These are phyloP conservation scores for Aspergillus funiculosus DNA, from an alignment of 495 filamentous ascomycete species.

Conservation along the genomic window DNA sequence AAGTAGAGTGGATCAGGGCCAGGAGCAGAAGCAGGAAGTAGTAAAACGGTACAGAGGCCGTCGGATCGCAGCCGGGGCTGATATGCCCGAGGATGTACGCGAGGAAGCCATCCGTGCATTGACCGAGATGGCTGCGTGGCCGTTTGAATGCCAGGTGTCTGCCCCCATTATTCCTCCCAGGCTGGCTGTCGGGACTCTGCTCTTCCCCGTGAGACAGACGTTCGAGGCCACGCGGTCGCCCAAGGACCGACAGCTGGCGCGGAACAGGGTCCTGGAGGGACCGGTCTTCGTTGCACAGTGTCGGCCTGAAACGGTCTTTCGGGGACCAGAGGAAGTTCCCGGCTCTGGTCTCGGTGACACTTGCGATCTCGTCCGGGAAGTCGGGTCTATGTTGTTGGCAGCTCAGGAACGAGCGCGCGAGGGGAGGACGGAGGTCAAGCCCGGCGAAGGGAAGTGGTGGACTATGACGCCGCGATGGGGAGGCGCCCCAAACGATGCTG, in stretches of 20 bases:
- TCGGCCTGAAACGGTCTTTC: constrained; percentile 53
- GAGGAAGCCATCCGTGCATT: constrained; percentile 65
- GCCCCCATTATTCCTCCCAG: constrained; percentile 58
- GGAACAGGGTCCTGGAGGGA: constrained; percentile 69
- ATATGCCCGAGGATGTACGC: constrained; percentile 73
- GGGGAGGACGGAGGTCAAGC: constrained; percentile 55
- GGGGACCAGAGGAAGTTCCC: constrained; percentile 25
- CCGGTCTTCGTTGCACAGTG: constrained; percentile 57
- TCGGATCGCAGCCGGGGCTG: constrained; percentile 55
- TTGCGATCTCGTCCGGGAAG: constrained; percentile 67
- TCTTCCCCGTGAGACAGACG: constrained; percentile 48
- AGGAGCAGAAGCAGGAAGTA: constrained; percentile 15
- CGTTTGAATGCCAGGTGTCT: constrained; percentile 68
- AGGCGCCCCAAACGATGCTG: constrained; percentile 59
- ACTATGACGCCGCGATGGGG: constrained; percentile 68
- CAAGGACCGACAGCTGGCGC: constrained; percentile 59
- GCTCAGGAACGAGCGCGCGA: constrained; percentile 79
- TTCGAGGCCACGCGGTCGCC: constrained; percentile 63
- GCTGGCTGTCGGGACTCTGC: constrained; percentile 49
- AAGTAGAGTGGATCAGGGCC: neutral
- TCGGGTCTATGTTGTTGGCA: constrained; percentile 65
- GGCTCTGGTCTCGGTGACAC: constrained; percentile 50
- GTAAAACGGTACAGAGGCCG: constrained; percentile 44
- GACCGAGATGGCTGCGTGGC: constrained; percentile 72
- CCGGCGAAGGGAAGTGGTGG: constrained; percentile 82